Conservation (phyloP, 2,329 filamentous ascomycete species). For the Fusarium metavorans region DNA sequence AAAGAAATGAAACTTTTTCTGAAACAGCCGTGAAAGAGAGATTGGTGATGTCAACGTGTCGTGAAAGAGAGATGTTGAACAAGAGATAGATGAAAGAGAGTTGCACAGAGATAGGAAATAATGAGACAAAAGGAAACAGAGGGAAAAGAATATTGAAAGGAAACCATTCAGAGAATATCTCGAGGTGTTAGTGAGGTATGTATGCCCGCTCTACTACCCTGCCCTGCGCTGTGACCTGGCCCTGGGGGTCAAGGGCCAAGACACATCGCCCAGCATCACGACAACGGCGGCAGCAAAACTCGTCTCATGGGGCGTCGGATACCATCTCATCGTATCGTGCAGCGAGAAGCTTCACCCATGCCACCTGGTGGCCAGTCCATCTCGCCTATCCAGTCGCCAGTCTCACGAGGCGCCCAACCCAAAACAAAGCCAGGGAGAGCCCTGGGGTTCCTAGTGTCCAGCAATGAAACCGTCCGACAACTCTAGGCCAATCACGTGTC, state of each 20-base stretch:
- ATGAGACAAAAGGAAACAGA: conserved; percentile 17
- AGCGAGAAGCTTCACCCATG: neutral
- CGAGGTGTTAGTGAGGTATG: neutral
- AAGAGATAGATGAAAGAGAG: neutral
- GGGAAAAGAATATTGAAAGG: conserved; percentile 7
- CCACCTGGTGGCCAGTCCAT: conserved; percentile 2
- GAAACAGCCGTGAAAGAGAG: conserved; percentile 26
- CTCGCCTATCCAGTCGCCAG: conserved; percentile 30
- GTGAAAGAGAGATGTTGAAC: conserved; percentile 24
- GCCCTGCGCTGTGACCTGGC: neutral
- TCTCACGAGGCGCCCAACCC: conserved; percentile 44
- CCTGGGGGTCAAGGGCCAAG: neutral
- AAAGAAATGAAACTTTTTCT: neutral
- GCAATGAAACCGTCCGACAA: conserved; percentile 9
- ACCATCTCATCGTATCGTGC: conserved; percentile 27
- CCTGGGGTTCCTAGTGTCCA: neutral
- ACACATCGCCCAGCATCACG: conserved; percentile 5
- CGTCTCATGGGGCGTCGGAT: conserved; percentile 31
- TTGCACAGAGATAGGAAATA: conserved; percentile 22
- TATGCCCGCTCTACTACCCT: neutral
- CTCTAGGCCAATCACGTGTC: conserved; percentile 22
- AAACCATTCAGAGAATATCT: conserved; percentile 6
- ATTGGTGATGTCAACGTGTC: conserved; percentile 6
- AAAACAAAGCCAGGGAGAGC: conserved; percentile 19
- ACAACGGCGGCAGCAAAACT: conserved; percentile 17